Evolutionary conservation across 192 early-diverging fungal species (phyloP).

Genomic region (Obelidium mucronatum): DNA sequence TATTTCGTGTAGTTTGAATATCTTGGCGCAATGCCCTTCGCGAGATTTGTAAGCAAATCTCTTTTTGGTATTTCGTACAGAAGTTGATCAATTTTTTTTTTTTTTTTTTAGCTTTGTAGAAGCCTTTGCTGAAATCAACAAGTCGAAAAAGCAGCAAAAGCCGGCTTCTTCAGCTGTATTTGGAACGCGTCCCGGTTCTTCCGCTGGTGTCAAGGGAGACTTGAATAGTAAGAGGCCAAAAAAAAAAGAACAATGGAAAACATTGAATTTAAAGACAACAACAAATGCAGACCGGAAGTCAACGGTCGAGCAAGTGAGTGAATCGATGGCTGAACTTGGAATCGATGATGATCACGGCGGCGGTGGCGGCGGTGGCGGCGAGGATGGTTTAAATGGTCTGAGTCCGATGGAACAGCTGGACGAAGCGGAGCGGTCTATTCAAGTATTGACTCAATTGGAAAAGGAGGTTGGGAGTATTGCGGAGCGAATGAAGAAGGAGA

Average conservation of each 20-base stretch:
- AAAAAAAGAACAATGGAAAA: too few species aligned
- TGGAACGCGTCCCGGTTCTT: too few species aligned
- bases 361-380: neutral
- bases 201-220: too few species aligned
- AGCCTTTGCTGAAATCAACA: neutral
- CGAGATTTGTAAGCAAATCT: slow-evolving; percentile 19
- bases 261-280: too few species aligned
- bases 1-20: slow-evolving; percentile 20
- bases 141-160: neutral
- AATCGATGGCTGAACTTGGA: slow-evolving; percentile 21
- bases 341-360: neutral
- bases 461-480: slow-evolving; percentile 35
- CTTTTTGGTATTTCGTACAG: neutral
- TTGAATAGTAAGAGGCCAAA: too few species aligned
- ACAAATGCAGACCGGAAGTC: too few species aligned
- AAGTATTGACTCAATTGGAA: slow-evolving; percentile 29
- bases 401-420: slow-evolving; percentile 28
- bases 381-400: neutral
- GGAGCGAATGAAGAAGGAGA: slow-evolving; percentile 36
- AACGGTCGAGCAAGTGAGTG: slow-evolving; percentile 30
- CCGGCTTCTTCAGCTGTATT: too few species aligned
- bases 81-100: neutral
- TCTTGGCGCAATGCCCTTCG: slow-evolving; percentile 19
- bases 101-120: slow-evolving; percentile 10
- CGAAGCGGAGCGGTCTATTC: slow-evolving; percentile 31